phyloP scores from a whole-genome alignment of 2,329 filamentous ascomycete genomes.

The Coleophoma eucalyptorum region DNA sequence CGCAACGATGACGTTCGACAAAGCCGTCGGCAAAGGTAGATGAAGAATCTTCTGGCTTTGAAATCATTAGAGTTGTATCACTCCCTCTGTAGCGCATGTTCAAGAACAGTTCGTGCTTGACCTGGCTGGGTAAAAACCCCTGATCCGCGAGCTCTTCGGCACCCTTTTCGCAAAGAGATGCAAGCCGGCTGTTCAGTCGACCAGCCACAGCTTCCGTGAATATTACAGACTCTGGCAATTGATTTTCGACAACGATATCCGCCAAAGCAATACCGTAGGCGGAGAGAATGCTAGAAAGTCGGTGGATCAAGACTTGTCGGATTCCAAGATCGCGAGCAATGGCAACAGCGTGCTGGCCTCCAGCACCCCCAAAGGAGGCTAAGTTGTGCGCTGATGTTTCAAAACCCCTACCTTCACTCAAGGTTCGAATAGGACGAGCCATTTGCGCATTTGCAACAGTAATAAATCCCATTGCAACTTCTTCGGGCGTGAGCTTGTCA shows the following conservation, averaged over 20 bases:
- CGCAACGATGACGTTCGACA: conserved; percentile 77
- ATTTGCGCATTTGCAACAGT: conserved; percentile 90
- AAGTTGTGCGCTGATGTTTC: conserved; percentile 85
- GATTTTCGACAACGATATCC: conserved; percentile 87
- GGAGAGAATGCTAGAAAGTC: conserved; percentile 84
- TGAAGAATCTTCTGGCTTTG: conserved; percentile 66
- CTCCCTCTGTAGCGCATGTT: conserved; percentile 89
- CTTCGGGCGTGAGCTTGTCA: conserved; percentile 70
- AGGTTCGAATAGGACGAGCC: conserved; percentile 82
- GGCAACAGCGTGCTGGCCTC: conserved; percentile 85
- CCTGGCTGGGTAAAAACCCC: conserved; percentile 68
- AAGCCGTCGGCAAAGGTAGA: conserved; percentile 69
- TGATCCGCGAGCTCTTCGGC: conserved; percentile 60
- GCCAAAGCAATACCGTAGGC: conserved; percentile 92
- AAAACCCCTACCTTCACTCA: conserved; percentile 89
- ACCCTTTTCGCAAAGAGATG: background rate
- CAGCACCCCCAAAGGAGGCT: conserved; percentile 88
- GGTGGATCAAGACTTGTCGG: conserved; percentile 77
- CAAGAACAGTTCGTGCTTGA: conserved; percentile 85
- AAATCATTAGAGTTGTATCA: conserved; percentile 82
- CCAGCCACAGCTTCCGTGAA: too few species aligned
- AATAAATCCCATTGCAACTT: conserved; percentile 85
- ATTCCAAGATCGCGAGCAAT: conserved; percentile 84
- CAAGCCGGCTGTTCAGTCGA: too few species aligned
- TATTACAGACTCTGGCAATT: conserved; percentile 62